Evolutionary conservation across 176 grass and related monocot species (phyloP), one percentile per base, ranked within the genome.

Genomic region (Otatea glauca): DNA sequence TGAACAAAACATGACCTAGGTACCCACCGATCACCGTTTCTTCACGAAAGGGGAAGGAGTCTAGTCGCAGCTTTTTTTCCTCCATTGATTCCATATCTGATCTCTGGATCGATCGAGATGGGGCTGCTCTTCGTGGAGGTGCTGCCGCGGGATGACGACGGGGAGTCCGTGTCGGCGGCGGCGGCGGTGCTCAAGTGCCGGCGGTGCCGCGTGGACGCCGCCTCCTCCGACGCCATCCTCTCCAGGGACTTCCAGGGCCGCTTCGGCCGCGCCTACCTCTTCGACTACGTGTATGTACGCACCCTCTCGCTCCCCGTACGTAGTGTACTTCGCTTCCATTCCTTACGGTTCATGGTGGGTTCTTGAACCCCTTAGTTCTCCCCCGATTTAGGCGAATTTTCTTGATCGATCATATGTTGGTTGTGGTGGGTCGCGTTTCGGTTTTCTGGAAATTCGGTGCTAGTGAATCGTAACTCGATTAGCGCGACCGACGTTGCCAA

Each of bases 231-330:
- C 43, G 79, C 39, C 29, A 76, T 88, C 62, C 6, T 82, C 64
- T 83, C 79, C 32, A 48, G 38, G 27, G 64, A 83, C 20, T 83
- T 88, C 72, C 32, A 60, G 0, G 85, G 86, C 29, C 72, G 53
- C 27, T 21, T n/a, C 17, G 79, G 72, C 78, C 50, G 78, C 51
- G 72, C 86, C 51, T 88, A 83, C 65, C 86, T 88, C 72, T 70
- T 88, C 79, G 53, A 70, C 63, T 50, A 18, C 29, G 86, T 88
- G 86, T 88, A 62, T 38, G 78, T 76, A 25, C 7, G 12, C 15
- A 18, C 24, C 20, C 47, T 12, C 11, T 48, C 42, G 13, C 43
- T 63, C 35, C 51, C 17, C 21, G 13, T 56, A 56, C 18, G 53
- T 18, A 21, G 21, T 56, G 53, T 20, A 9, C 12, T 9, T n/a